Evolutionary conservation across 371 early-diverging fungal species (phyloP).

Genomic region (Parasitella parasitica): DNA sequence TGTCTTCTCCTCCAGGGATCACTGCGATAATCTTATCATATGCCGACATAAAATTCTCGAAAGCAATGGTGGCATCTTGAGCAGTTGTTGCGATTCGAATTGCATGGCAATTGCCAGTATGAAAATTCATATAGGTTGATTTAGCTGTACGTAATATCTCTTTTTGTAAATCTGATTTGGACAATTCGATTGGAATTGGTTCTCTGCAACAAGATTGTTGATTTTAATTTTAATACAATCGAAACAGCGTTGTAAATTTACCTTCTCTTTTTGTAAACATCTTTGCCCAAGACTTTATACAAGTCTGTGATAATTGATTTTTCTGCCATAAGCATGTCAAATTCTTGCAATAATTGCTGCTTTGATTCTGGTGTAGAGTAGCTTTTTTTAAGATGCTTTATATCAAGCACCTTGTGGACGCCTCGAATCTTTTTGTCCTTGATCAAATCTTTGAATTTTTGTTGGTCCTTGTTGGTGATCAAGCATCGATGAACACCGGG

Average conservation of each 20-base stretch:
- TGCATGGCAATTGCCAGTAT: slow-evolving; percentile 69
- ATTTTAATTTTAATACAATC: neutral
- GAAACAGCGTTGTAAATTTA: slow-evolving; percentile 24
- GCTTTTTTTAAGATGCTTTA: slow-evolving; percentile 74
- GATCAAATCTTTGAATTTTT: slow-evolving; percentile 70
- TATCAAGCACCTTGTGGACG: slow-evolving; percentile 72
- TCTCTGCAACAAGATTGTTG: slow-evolving; percentile 39
- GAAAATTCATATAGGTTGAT: slow-evolving; percentile 78
- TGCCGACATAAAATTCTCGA: slow-evolving; percentile 1
- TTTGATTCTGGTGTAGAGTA: slow-evolving; percentile 79
- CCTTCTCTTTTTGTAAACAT: slow-evolving; percentile 88
- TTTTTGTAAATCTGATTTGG: slow-evolving; percentile 56
- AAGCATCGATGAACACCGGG: slow-evolving; percentile 66
- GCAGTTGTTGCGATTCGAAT: slow-evolving; percentile 72
- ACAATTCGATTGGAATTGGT: slow-evolving; percentile 80
- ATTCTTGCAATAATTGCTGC: slow-evolving; percentile 68
- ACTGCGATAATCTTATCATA: slow-evolving; percentile 35
- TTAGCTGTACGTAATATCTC: slow-evolving; percentile 72
- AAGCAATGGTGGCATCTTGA: slow-evolving; percentile 56
- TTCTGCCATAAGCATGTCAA: slow-evolving; percentile 84
- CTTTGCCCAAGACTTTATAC: slow-evolving; percentile 82
- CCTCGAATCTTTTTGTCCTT: slow-evolving; percentile 59
- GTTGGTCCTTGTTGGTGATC: slow-evolving; percentile 84
- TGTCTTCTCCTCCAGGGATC: slow-evolving; percentile 73
- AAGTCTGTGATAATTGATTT: slow-evolving; percentile 72